A percentile compares a stretch with the other conserved stretches of the same genome.
These are phyloP conservation scores for Wickerhamomyces silvicola DNA, from an alignment of 805 yeast species.

Conservation along the genomic window DNA sequence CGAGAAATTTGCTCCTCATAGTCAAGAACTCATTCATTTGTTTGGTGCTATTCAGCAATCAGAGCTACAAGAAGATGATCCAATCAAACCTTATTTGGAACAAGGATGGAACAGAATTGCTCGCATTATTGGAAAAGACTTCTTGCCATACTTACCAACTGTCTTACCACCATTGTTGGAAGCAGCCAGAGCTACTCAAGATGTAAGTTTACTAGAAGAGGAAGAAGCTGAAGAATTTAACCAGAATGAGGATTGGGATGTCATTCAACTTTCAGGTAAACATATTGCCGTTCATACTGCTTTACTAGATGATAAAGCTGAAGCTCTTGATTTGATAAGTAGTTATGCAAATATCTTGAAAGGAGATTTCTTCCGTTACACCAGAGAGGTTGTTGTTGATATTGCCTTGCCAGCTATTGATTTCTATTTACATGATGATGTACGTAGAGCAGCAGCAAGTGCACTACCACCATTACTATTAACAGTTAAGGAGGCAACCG, in stretches of 20 bases:
- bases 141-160: conserved; percentile 72
- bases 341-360: conserved; percentile 81
- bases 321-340: conserved; percentile 83
- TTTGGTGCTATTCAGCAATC: conserved; percentile 66
- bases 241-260: conserved; percentile 92
- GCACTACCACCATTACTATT: conserved; percentile 72
- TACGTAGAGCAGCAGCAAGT: conserved; percentile 83
- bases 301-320: conserved; percentile 86
- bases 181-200: conserved; percentile 87
- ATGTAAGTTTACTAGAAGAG: conserved; percentile 77
- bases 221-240: conserved; percentile 83
- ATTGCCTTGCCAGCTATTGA: conserved; percentile 84
- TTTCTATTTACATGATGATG: conserved; percentile 91
- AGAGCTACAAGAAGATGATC: conserved; percentile 65
- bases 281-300: conserved; percentile 94
- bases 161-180: conserved; percentile 86
- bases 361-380: conserved; percentile 78
- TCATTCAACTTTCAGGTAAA: conserved; percentile 83
- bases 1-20: conserved; percentile 75
- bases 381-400: conserved; percentile 66
- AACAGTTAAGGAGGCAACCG: conserved; percentile 47
- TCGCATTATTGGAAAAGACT: conserved; percentile 75
- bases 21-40: conserved; percentile 63
- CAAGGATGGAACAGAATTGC: conserved; percentile 97
- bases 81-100: conserved; percentile 77